A percentile compares a stretch with the other conserved stretches of the same genome.
phyloP scores from a whole-genome alignment of 192 early-diverging fungal genomes.

The Borealophlyctis nickersoniae region DNA sequence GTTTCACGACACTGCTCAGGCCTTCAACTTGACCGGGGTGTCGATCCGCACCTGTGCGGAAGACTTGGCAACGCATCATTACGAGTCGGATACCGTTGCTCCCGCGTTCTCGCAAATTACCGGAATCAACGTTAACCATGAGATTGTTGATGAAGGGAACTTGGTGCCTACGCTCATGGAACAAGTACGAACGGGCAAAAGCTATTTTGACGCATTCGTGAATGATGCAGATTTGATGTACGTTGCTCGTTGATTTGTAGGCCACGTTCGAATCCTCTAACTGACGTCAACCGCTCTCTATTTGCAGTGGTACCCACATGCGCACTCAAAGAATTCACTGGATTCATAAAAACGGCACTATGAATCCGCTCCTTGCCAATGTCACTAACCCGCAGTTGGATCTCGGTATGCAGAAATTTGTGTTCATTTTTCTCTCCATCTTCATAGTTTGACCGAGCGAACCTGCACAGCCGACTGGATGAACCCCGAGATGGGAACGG shows the following conservation, averaged over 20 bases:
- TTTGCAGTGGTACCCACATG: background rate
- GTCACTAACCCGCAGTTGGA: too few species aligned
- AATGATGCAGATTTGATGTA: background rate
- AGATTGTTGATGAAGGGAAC: constrained; percentile 3
- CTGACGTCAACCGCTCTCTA: too few species aligned
- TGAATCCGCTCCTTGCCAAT: background rate
- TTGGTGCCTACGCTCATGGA: too few species aligned
- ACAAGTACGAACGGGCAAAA: too few species aligned
- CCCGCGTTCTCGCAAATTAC: background rate
- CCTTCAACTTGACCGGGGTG: background rate
- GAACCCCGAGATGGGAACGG: background rate
- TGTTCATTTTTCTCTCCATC: too few species aligned
- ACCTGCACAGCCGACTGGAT: constrained; percentile 3
- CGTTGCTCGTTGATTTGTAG: too few species aligned
- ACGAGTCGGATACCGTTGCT: background rate
- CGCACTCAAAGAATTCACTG: background rate
- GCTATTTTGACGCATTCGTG: background rate
- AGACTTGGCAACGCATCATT: background rate
- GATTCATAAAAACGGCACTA: background rate
- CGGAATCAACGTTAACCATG: background rate
- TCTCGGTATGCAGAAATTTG: too few species aligned
- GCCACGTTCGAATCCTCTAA: too few species aligned
- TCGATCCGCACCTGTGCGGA: background rate
- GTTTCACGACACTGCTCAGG: background rate
- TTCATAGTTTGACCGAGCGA: too few species aligned